Base-by-base conservation (phyloP, 1,284 basidiomycete species). In the Clitocybe nebularis region DNA sequence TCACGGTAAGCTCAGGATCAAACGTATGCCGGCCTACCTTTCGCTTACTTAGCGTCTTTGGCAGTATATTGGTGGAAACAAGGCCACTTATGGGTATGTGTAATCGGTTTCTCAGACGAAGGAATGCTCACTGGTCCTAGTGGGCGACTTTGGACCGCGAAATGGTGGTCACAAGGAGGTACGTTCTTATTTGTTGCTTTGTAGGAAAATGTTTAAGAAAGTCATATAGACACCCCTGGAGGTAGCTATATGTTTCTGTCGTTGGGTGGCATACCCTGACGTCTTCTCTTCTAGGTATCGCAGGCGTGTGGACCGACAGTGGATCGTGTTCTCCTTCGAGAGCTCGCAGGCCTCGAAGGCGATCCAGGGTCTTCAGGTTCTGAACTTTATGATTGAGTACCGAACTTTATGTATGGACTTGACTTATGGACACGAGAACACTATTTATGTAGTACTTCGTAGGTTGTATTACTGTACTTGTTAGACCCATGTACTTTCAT, bases 191-290 rank as follows among this genome's bases (percentile, higher is more conserved):
- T 13, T 3, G 17, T 16, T 13, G 11, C 9, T 13, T 10, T 13
- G 16, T 28, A 17, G n/a, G 23, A 20, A 43, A 23, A 26, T 41
- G 19, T 29, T 39, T 21, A 36, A 10, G n/a, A 14, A 22, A 26
- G 35, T 25, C 16, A 19, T 35, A 55, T 50, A 48, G 69, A 75
- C 42, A 46, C 52, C 5, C 75, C 77, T 1, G 74, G 74, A 43
- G 74, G 72, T 60, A 22, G n/a, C n/a, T 16, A 19, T 37, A 10
- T 13, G 8, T 35, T 24, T 30, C 39, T 9, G 37, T 49, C 49
- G 49, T 50, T 38, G n/a, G 17, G 45, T 32, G 20, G 17, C 7
- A 10, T 20, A 39, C 20, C 25, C 23, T 26, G 3, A 5, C 26
- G 9, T 23, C 21, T 13, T 38, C 24, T 17, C 23, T n/a, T n/a